Base-by-base conservation (phyloP, 2,329 filamentous ascomycete genomes). In the Podosphaera xanthii region DNA sequence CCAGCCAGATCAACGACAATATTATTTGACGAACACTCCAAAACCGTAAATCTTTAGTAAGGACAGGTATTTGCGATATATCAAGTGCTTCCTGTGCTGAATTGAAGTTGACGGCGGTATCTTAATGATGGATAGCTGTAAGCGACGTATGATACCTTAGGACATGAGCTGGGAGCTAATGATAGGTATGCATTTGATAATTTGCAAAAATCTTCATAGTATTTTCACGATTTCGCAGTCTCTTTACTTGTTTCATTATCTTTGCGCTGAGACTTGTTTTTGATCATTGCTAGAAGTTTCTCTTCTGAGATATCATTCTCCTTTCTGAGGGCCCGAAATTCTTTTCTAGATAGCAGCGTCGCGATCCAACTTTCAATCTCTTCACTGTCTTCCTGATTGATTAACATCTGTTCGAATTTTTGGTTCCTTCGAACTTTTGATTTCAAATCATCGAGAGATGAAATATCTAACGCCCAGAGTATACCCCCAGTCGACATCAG, bases 381-480 rank as follows among this genome's bases (percentile, higher is more conserved):
- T 64, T 74, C 71, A 72, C 84, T 79, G 60, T 78, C 76, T 66
- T 77, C 75, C 62, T 74, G 69, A 66, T 78, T 71, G 4, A 67
- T 69, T 10, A 31, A 34, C 1, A 56, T 52, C 59, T 34, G 38
- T 53, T 62, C 60, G 35, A 61, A 48, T 1, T 61, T 60, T 5
- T 62, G 22, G 44, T 63, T 61, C 54, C 61, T 61, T 52, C 61
- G 60, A n/a, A 80, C 76, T 65, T 72, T 72, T 55, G 64, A 69
- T 67, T 78, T 73, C 68, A 88, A 71, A 66, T 90, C 86, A 3
- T 80, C 79, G 48, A 88, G 58, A 53, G 75, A 76, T 67, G 81
- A 81, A 42, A 97, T 79, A 69, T 96, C 85, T 61, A 92, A 80
- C 0, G 80, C 82, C 77, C 84, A 94, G 62, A 87, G 75, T 9